Evolutionary conservation across 306 rosid genomes (phyloP).

Genomic region (Benincasa hispida): DNA sequence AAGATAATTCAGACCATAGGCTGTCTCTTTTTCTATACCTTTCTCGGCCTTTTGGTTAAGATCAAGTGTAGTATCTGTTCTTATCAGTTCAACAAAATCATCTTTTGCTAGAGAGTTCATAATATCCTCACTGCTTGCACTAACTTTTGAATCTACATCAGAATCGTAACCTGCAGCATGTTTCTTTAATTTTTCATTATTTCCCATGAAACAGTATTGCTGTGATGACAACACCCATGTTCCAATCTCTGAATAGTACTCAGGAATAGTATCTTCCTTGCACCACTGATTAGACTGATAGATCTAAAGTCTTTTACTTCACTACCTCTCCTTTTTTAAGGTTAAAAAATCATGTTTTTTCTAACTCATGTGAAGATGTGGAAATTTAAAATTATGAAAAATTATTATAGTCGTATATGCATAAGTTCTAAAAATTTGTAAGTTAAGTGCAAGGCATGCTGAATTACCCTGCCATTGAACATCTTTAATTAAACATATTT

Average conservation of each 20-base stretch:
- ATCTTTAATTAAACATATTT: neutral
- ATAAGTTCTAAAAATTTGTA: neutral
- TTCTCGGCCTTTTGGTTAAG: too few species aligned
- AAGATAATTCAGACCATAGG: too few species aligned
- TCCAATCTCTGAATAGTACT: neutral
- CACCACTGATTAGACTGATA: neutral
- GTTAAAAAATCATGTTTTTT: neutral
- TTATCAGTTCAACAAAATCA: too few species aligned
- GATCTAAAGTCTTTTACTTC: neutral
- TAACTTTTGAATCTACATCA: too few species aligned
- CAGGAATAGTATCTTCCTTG: neutral
- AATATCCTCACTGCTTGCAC: too few species aligned
- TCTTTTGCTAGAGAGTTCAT: too few species aligned
- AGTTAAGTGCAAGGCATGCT: neutral
- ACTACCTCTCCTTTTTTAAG: neutral
- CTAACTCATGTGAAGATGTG: neutral
- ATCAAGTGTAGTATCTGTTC: too few species aligned
- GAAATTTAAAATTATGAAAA: neutral
- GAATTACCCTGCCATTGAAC: neutral
- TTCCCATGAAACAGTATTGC: neutral
- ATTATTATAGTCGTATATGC: neutral
- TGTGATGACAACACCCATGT: neutral
- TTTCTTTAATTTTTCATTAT: too few species aligned
- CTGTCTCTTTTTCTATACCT: too few species aligned
- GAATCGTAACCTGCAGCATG: too few species aligned